Base-by-base conservation (phyloP, 2,329 filamentous ascomycete genomes). In the Pseudogymnoascus destructans region DNA sequence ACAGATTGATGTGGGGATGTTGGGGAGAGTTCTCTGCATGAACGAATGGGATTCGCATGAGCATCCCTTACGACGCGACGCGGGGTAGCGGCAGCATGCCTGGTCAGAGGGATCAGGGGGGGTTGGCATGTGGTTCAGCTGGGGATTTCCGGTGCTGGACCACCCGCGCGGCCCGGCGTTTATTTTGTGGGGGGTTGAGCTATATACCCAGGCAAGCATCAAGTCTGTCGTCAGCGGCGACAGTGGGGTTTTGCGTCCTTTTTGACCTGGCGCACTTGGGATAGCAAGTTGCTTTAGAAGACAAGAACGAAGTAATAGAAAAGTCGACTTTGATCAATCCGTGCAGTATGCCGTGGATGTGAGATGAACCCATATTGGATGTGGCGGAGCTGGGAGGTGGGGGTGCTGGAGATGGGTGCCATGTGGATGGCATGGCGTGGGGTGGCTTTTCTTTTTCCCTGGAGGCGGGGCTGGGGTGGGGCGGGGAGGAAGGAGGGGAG, bases 141-240 rank as follows among this genome's bases (percentile, higher is more conserved):
- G 23, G 11, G 23, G 42, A 52, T 49, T 49, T 49, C 15, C 42
- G 23, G 8, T 30, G n/a, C 25, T 32, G 4, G 23, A 38, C 35
- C 36, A 42, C 9, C 35, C n/a, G n/a, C n/a, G n/a, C n/a, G n/a
- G n/a, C n/a, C n/a, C n/a, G n/a, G 42, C 23, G 42, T 30, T 30
- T 52, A 52, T 27, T 52, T 52, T 52, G 42, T 30, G 42, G 42
- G 42, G 38, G 42, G 11, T 52, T 52, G 42, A 52, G 42, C 23
- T 52, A 52, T 52, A 52, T 52, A 52, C 42, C 42, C 42, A 52
- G 42, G 25, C 42, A 52, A 8, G 42, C 42, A 30, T 52, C n/a
- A 52, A 46, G 42, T 30, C 42, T n/a, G 42, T 52, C 42, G 25
- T 27, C 42, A 10, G 23, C 23, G 23, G 19, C 25, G n/a, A 6